Evolutionary conservation across 352 stramenopile species (phyloP).

Genomic region (Phytopythium litorale): DNA sequence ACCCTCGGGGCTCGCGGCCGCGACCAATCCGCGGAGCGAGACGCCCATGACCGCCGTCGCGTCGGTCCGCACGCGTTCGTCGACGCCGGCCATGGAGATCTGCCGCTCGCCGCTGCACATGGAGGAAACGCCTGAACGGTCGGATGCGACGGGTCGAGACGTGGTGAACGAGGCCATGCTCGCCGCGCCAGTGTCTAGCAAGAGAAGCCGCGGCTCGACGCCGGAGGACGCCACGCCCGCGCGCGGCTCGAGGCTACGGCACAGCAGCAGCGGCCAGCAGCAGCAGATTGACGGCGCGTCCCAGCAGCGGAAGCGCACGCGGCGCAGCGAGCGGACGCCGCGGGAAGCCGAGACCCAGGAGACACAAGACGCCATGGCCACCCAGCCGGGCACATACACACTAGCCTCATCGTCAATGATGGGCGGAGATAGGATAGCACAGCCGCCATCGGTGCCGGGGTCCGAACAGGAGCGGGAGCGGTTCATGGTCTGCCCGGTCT

Average conservation of each 20-base stretch:
- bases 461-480: constrained; percentile 45
- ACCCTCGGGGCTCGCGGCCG: not conserved
- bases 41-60: not conserved
- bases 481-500: constrained; percentile 78
- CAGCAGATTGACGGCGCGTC: constrained; percentile 12
- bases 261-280: constrained; percentile 19
- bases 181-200: constrained; percentile 9
- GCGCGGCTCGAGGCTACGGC: constrained; percentile 22
- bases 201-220: constrained; percentile 5
- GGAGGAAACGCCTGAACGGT: constrained; percentile 5
- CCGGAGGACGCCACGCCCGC: constrained; percentile 11
- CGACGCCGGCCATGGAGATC: constrained; percentile 3
- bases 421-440: constrained; percentile 14
- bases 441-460: constrained; percentile 8
- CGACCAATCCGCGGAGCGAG: not conserved
- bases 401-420: not conserved
- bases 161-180: constrained; percentile 7
- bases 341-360: constrained; percentile 12
- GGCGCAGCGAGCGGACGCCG: constrained; percentile 13
- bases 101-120: constrained; percentile 1
- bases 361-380: not conserved
- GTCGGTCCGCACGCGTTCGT: not conserved
- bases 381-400: not conserved
- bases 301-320: constrained; percentile 33
- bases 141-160: constrained; percentile 18